Evolutionary conservation across 2,329 filamentous ascomycete species (phyloP).

Genomic region (Trichoderma atrobrunneum): DNA sequence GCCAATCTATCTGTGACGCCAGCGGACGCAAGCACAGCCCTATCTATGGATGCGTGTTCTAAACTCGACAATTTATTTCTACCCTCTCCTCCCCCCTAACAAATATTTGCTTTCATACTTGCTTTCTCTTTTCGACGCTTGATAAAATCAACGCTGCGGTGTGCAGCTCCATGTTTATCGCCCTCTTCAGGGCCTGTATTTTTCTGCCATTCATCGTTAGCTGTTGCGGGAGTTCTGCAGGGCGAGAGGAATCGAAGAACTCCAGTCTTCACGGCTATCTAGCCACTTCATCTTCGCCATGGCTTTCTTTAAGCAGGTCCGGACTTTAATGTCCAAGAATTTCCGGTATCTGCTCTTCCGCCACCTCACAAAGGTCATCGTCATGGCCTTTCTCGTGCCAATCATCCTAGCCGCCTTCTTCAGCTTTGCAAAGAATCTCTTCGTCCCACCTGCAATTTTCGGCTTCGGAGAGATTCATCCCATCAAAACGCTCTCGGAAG

Average conservation of each 20-base stretch:
- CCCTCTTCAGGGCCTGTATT: neutral
- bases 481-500: slow-evolving; percentile 63
- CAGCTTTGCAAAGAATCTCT: slow-evolving; percentile 75
- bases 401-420: slow-evolving; percentile 58
- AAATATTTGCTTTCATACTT: neutral
- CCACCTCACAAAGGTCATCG: slow-evolving; percentile 49
- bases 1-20: neutral
- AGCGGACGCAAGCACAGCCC: neutral
- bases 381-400: slow-evolving; percentile 60
- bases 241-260: neutral
- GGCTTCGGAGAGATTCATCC: slow-evolving; percentile 65
- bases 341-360: slow-evolving; percentile 56
- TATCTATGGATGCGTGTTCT: neutral
- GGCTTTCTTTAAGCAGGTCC: slow-evolving; percentile 55
- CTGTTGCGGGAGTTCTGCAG: neutral
- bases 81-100: neutral
- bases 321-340: slow-evolving; percentile 62
- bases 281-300: slow-evolving; percentile 33
- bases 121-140: neutral
- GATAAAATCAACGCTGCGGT: neutral
- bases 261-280: neutral
- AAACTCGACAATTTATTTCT: neutral
- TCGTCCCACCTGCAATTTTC: slow-evolving; percentile 71
- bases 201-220: neutral
- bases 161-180: neutral